A percentile compares a stretch with the other conserved stretches of the same genome.
These are phyloP conservation scores for Paraglomus occultum DNA, from an alignment of 192 early-diverging fungal genomes.

Conservation along the genomic window DNA sequence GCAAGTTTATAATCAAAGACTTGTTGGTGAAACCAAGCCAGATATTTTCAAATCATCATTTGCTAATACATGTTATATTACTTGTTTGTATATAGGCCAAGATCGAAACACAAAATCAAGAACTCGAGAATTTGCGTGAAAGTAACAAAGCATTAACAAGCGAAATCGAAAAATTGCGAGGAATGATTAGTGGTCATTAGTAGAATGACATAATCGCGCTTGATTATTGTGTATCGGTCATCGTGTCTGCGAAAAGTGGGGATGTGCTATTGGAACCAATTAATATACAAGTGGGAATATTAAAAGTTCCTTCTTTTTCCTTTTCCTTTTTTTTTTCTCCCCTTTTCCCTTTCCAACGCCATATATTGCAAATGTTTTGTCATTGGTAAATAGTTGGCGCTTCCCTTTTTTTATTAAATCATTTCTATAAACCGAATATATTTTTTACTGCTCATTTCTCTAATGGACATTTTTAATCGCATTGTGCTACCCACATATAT, in stretches of 20 bases:
- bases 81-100: constrained; percentile 3
- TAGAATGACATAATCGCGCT: background rate
- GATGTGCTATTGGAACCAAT: background rate
- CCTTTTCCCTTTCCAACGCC: too few species aligned
- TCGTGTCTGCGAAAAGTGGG: background rate
- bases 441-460: too few species aligned
- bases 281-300: constrained; percentile 2
- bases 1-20: constrained; percentile 25
- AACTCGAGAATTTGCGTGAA: background rate
- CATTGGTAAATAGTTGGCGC: too few species aligned
- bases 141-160: background rate
- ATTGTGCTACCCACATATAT: too few species aligned
- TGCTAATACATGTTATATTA: background rate
- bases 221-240: background rate
- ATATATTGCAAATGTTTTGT: too few species aligned
- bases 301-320: constrained; percentile 1
- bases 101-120: background rate
- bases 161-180: constrained; percentile 15
- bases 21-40: background rate
- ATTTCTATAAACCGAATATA: too few species aligned
- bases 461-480: too few species aligned
- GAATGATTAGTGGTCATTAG: constrained; percentile 15
- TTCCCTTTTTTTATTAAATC: too few species aligned
- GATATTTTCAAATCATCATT: background rate
- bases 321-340: background rate